Conservation (phyloP, 768 basidiomycete genomes). For the Russula lepida region DNA sequence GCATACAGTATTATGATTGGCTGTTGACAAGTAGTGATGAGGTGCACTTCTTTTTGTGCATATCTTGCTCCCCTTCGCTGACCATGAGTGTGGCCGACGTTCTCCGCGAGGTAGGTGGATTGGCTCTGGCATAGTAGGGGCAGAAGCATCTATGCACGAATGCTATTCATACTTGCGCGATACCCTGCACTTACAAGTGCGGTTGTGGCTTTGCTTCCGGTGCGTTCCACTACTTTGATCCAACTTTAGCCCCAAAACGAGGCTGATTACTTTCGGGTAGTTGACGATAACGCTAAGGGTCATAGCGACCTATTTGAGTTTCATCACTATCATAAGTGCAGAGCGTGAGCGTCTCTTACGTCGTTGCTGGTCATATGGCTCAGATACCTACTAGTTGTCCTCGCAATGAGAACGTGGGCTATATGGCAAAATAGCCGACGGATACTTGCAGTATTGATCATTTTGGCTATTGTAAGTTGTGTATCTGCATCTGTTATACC, state of each 20-base stretch:
- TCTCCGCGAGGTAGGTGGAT: neutral
- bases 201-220: neutral
- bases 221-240: neutral
- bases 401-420: conserved; percentile 26
- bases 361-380: neutral
- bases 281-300: neutral
- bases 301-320: neutral
- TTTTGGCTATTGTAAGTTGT: neutral
- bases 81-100: neutral
- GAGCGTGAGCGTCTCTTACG: conserved; percentile 1
- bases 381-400: conserved; percentile 19
- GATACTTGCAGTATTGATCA: conserved; percentile 5
- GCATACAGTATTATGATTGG: conserved; percentile 14
- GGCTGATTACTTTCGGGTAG: neutral
- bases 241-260: no score
- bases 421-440: conserved; percentile 23
- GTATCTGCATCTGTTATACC: neutral
- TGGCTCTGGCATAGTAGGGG: conserved; percentile 7
- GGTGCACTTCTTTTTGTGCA: neutral
- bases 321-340: neutral
- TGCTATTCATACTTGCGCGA: conserved; percentile 8
- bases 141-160: neutral
- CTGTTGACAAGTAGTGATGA: neutral
- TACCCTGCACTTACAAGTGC: conserved; percentile 11
- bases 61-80: neutral